phyloP scores from a whole-genome alignment of 179 eudicot species.

The Beta corolliflora region DNA sequence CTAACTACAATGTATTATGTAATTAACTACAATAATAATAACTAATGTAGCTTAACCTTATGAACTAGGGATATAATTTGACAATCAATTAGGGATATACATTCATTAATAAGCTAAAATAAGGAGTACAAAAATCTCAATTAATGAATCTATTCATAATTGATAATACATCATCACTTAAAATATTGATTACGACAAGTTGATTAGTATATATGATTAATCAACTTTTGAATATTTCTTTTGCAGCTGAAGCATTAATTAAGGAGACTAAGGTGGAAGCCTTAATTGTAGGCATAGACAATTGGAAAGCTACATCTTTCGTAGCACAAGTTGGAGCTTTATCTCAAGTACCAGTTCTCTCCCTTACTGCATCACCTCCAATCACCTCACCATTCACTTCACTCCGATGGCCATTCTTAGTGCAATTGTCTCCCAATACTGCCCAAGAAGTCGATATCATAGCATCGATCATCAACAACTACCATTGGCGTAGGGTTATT shows the following conservation, averaged over 20 bases:
- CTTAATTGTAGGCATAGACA: slow-evolving; percentile 37
- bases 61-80: no score
- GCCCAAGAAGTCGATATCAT: slow-evolving; percentile 29
- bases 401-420: slow-evolving; percentile 42
- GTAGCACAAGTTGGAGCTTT: slow-evolving; percentile 36
- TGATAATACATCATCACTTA: no score
- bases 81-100: no score
- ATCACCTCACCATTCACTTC: slow-evolving; percentile 26
- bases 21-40: no score
- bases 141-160: no score
- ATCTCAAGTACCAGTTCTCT: slow-evolving; percentile 36
- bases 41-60: no score
- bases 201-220: no score
- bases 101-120: no score
- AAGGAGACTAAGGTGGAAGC: slow-evolving; percentile 31
- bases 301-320: slow-evolving; percentile 43
- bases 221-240: no score
- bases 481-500: slow-evolving; percentile 34
- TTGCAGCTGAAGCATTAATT: slow-evolving; percentile 36
- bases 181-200: no score
- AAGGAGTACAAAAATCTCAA: no score
- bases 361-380: slow-evolving; percentile 34
- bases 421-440: slow-evolving; percentile 36
- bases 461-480: slow-evolving; percentile 39
- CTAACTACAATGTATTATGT: no score